Base-by-base conservation (phyloP, 2,329 filamentous ascomycete species). In the Fusarium goolgardi region DNA sequence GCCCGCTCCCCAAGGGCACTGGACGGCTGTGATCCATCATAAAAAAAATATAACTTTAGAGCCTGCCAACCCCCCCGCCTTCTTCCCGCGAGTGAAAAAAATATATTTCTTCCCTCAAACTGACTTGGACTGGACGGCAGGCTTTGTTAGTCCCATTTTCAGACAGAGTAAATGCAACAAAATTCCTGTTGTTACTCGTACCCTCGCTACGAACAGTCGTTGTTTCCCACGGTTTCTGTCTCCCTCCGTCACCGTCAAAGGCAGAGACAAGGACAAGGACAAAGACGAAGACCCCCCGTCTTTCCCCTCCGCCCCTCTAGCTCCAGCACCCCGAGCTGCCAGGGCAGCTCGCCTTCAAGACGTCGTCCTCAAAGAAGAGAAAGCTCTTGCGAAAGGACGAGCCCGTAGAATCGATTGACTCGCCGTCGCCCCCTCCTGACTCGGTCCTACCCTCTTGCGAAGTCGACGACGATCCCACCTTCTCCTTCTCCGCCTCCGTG, bases 301-400 rank as follows among this genome's bases (percentile, higher is more conserved):
- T 54, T 61, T 64, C 45, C 65, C 57, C 59, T 58, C 61, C 44
- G 53, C 53, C 53, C 59, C 51, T 65, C 60, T 40, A 55, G 47
- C 37, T 40, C 23, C 29, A 37, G 46, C 40, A 51, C 59, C 60
- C 59, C 79, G 86, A 88, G 86, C 86, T 88, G 86, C 86, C 74
- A 73, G 78, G 78, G 88, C 87, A 89, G 88, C 88, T 90, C 88
- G 81, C 84, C 78, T 83, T 86, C 88, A 90, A 85, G 80, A 90
- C 88, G 88, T 90, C 88, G 88, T 90, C 87, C 83, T 84, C 82
- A 85, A 90, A 90, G 87, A 90, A 90, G 88, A 85, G 88, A 84
- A 90, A 87, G 85, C 85, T 90, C 75, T 82, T 80, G 75, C 84
- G 82, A 71, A 77, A 78, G 76, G 81, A 84, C 76, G 75, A 78